These are phyloP conservation scores for Aspergillus nanangensis DNA, from an alignment of 495 filamentous ascomycete genomes.

Conservation along the genomic window DNA sequence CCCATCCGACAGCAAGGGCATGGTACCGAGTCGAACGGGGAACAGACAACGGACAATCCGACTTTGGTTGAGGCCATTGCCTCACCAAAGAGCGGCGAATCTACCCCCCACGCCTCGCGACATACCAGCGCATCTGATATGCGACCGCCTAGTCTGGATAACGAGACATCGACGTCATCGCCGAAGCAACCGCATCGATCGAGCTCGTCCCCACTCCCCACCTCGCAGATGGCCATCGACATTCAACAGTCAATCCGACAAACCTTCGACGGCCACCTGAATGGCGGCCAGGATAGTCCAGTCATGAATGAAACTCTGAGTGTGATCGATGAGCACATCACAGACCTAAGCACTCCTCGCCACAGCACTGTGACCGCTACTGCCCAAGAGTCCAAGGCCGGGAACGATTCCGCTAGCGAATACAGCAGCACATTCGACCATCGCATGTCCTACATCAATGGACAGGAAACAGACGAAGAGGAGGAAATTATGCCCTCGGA, in stretches of 20 bases:
- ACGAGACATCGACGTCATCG: slow-evolving; percentile 12
- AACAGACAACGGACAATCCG: not conserved
- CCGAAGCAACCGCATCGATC: slow-evolving; percentile 34
- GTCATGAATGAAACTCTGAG: slow-evolving; percentile 96
- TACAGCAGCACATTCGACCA: slow-evolving; percentile 77
- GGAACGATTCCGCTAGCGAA: slow-evolving; percentile 84
- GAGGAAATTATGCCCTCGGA: slow-evolving; percentile 52
- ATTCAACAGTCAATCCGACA: slow-evolving; percentile 45
- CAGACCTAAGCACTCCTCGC: slow-evolving; percentile 77
- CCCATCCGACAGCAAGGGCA: slow-evolving; percentile 8
- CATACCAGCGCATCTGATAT: slow-evolving; percentile 36
- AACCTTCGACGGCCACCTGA: slow-evolving; percentile 37
- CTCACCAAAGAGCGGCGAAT: slow-evolving; percentile 32
- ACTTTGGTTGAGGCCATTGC: slow-evolving; percentile 6
- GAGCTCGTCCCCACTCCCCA: slow-evolving; percentile 38
- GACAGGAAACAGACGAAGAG: slow-evolving; percentile 78
- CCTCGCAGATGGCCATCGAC: slow-evolving; percentile 34
- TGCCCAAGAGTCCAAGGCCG: slow-evolving; percentile 49
- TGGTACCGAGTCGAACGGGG: slow-evolving; percentile 3
- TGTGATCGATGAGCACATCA: slow-evolving; percentile 98
- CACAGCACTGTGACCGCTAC: slow-evolving; percentile 45
- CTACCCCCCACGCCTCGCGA: slow-evolving; percentile 45
- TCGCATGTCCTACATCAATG: slow-evolving; percentile 83
- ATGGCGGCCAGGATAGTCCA: slow-evolving; percentile 58
- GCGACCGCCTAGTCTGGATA: slow-evolving; percentile 14